phyloP scores from a whole-genome alignment of 108 stramenopile species.

The Bacterosira constricta region DNA sequence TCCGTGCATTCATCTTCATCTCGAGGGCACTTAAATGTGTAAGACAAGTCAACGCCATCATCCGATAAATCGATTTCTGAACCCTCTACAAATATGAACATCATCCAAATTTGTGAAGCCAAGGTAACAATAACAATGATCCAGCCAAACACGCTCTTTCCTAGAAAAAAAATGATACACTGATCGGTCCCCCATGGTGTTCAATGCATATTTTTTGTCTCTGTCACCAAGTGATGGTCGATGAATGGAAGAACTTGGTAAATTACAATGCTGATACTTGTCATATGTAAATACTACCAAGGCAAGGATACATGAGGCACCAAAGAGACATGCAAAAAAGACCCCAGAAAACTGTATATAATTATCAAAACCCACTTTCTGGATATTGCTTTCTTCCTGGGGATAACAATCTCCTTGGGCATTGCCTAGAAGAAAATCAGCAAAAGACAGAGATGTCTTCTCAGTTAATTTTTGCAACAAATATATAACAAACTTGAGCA shows the following conservation, averaged over 20 bases:
- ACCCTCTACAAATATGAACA: constrained; percentile 1
- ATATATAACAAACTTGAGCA: background rate
- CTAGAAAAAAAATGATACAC: background rate
- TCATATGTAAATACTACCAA: background rate
- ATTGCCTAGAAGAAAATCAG: background rate
- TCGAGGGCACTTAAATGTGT: constrained; percentile 5
- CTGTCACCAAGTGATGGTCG: background rate
- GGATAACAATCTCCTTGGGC: background rate
- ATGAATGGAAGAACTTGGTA: background rate
- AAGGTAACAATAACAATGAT: background rate
- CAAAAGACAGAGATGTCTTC: background rate
- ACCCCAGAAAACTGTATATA: background rate
- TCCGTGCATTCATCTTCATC: background rate
- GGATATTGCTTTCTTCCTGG: background rate
- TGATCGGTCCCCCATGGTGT: background rate
- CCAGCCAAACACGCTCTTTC: background rate
- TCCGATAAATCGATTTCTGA: background rate
- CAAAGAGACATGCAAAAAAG: background rate
- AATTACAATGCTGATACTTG: background rate
- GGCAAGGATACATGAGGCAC: background rate
- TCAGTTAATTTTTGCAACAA: background rate
- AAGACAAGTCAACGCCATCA: background rate
- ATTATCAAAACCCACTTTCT: background rate
- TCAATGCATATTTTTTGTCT: background rate
- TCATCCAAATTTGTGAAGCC: background rate